Evolutionary conservation across 306 rosid genomes (phyloP), one percentile per base, ranked within the genome.

Genomic region (Hippophae gyantsensis): DNA sequence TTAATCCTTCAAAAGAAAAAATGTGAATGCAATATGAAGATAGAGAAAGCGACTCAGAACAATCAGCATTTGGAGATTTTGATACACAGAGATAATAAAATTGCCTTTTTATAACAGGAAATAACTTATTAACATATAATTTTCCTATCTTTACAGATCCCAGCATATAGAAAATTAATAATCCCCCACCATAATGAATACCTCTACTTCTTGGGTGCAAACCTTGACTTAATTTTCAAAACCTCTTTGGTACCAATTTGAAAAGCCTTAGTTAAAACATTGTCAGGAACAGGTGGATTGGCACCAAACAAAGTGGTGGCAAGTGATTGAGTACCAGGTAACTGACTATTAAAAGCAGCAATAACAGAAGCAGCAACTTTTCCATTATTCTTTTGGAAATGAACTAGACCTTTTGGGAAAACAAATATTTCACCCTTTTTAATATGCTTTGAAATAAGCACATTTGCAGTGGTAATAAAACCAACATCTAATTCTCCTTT

Each of bases 381-480:
- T 1, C 73, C 95, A 44, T 78, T 88, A 79, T 92, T 92, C 75
- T 83, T 85, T 71, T 92, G 98, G 72, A 81, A 92, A 53, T 92
- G 96, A 63, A 87, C 84, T 42, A 83, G 64, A 0, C 93, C 95
- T 58, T 53, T 85, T 9, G 98, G 96, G 70, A 92, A 92, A 57
- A 66, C 92, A 68, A 87, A 92, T 7, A 79, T 65, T 13, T 92
- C 96, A 43, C 98, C 98, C 62, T 78, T 74, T 50, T 52, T 58
- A 1, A 92, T 87, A 54, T 75, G 70, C 75, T 87, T 92, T 38
- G 95, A 54, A 6, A 87, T 77, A 26, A 87, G 74, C 68, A 64
- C 81, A 64, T 85, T 85, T 2, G 64, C 63, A 6, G 95, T 87
- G 68, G 93, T 87, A 10, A 92, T 67, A 77, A 92, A 87, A 0